These are phyloP conservation scores for Suhomyces yuchorum DNA, from an alignment of 1,139 yeast genomes.

Conservation along the genomic window DNA sequence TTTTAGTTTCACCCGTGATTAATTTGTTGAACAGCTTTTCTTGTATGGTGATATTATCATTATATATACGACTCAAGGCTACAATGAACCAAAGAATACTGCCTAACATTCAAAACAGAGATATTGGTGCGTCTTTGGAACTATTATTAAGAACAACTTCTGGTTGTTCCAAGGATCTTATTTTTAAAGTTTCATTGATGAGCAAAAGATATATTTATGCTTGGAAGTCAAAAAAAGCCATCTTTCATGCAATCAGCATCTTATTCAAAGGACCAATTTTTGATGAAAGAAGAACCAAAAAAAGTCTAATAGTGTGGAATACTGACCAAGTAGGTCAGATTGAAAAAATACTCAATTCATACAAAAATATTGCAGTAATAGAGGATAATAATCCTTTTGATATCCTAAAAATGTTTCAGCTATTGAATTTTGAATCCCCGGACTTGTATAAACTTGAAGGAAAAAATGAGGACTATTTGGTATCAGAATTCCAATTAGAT, in stretches of 20 bases:
- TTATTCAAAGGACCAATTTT: constrained; percentile 8
- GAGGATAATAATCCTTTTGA: constrained; percentile 6
- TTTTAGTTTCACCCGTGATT: constrained; percentile 15
- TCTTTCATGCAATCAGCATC: constrained; percentile 16
- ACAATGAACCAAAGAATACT: not conserved
- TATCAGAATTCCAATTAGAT: constrained; percentile 26
- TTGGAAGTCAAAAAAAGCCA: constrained; percentile 21
- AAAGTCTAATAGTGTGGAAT: constrained; percentile 5
- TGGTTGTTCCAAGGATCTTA: constrained; percentile 8
- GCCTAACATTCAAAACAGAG: not conserved
- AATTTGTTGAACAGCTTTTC: constrained; percentile 14
- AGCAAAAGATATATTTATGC: constrained; percentile 23
- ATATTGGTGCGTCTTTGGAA: not conserved
- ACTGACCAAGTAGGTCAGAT: constrained; percentile 10
- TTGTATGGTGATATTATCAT: constrained; percentile 15
- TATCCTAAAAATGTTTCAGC: constrained; percentile 4
- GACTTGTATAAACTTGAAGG: constrained; percentile 14
- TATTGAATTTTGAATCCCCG: constrained; percentile 4
- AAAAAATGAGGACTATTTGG: constrained; percentile 18
- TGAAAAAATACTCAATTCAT: not conserved
- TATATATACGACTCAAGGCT: constrained; percentile 9
- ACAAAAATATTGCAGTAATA: constrained; percentile 1
- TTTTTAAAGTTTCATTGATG: constrained; percentile 8
- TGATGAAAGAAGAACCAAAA: constrained; percentile 1
- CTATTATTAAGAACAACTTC: constrained; percentile 11